Evolutionary conservation across 202 grass and related monocot genomes (phyloP), one percentile per base, ranked within the genome.

Genomic region (Hordeum pubiflorum): DNA sequence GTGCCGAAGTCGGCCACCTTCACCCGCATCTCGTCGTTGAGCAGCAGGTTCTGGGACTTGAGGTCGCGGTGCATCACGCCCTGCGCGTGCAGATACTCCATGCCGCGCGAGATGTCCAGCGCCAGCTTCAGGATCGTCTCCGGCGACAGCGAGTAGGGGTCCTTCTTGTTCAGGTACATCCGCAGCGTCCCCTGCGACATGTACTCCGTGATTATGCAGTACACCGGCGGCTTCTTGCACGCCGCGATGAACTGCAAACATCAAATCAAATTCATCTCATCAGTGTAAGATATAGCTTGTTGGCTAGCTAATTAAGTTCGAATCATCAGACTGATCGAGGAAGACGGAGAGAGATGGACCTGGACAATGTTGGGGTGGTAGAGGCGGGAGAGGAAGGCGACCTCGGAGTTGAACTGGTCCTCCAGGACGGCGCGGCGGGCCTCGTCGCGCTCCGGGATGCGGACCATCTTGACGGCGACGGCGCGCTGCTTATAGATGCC

Each of bases 141-240:
- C 8, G 96, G 65, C 4, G 96, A 99, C n/a, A 99, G 91, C 66
- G 96, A 99, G 76, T 93, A 96, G 0, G 96, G 96, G 78, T 96
- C 70, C 87, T 99, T 99, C 85, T 99, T 99, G 90, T 99, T 91
- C 14, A 96, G 92, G 82, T 99, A 99, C 96, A 99, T 96, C 80
- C 96, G 39, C 39, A 99, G 91, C 61, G 96, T 99, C 24, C 96
- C 96, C 86, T 99, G 96, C 18, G 96, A 96, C 96, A 99, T 99
- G 90, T 99, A 99, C 83, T 99, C 96, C 0, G 92, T 99, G 68
- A 99, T 99, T 77, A 99, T 96, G 82, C 90, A 99, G 88, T 96
- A 96, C 56, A 99, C 96, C 2, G 96, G 96, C 13, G 96, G 96
- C 75, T 96, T 96, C 90, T 91, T 96, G 92, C 74, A 77, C 56